A percentile compares a stretch with the other conserved stretches of the same genome.
phyloP scores from a whole-genome alignment of 1,139 yeast genomes.

The Hansenula sp. region DNA sequence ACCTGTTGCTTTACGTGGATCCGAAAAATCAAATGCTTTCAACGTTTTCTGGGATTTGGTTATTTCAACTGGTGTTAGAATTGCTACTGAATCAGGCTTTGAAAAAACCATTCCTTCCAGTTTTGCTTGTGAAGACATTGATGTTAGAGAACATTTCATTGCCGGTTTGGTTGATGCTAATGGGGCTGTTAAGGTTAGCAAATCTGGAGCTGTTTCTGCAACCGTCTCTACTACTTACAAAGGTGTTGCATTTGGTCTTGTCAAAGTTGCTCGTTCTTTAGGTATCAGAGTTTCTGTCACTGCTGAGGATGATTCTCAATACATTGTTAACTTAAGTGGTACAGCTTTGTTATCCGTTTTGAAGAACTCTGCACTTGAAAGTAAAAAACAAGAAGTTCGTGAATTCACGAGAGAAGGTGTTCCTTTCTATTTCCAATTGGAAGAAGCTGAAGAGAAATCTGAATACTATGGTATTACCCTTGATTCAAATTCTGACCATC shows the following conservation, averaged over 20 bases:
- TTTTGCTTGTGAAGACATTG: slow-evolving; percentile 22
- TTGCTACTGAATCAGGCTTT: slow-evolving; percentile 6
- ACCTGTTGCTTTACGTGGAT: not conserved
- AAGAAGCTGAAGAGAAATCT: slow-evolving; percentile 24
- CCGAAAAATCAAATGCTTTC: not conserved
- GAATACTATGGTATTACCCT: slow-evolving; percentile 39
- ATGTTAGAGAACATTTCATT: slow-evolving; percentile 34
- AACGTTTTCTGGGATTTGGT: slow-evolving; percentile 22
- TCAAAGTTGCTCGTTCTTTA: slow-evolving; percentile 34
- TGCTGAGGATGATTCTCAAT: slow-evolving; percentile 11
- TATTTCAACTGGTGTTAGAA: not conserved
- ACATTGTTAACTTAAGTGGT: slow-evolving; percentile 17
- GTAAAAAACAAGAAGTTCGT: slow-evolving; percentile 11
- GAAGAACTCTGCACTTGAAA: slow-evolving; percentile 19
- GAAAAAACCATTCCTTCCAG: slow-evolving; percentile 22
- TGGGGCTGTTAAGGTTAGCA: slow-evolving; percentile 28
- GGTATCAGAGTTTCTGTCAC: slow-evolving; percentile 29
- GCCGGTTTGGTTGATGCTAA: slow-evolving; percentile 38
- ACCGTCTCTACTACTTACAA: slow-evolving; percentile 28
- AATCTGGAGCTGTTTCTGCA: slow-evolving; percentile 19
- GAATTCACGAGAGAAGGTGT: slow-evolving; percentile 22
- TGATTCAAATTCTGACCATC: slow-evolving; percentile 33
- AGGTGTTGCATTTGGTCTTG: slow-evolving; percentile 29
- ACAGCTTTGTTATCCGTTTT: slow-evolving; percentile 22
- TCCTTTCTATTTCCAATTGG: slow-evolving; percentile 27